phyloP scores from a whole-genome alignment of 768 basidiomycete species.

The Mycena polygramma region DNA sequence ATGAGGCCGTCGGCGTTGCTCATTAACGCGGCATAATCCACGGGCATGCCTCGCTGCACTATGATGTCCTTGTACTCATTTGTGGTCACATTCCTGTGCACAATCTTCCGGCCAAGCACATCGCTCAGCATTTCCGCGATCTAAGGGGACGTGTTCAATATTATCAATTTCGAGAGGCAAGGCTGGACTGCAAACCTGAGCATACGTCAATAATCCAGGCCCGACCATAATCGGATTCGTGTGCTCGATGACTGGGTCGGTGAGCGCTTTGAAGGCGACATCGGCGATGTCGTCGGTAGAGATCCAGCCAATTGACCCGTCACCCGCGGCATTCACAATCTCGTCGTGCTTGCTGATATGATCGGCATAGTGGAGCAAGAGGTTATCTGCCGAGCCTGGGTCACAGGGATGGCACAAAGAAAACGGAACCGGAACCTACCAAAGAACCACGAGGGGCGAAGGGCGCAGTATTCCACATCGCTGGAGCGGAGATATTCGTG shows the following conservation, averaged over 20 bases:
- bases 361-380: constrained; percentile 35
- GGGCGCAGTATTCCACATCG: constrained; percentile 49
- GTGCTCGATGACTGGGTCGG: constrained; percentile 40
- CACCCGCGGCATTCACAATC: constrained; percentile 44
- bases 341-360: constrained; percentile 39
- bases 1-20: constrained; percentile 35
- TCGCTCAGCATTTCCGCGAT: constrained; percentile 42
- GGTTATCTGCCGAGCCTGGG: constrained; percentile 44
- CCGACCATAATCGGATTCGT: constrained; percentile 48
- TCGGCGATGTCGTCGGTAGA: constrained; percentile 48
- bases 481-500: constrained; percentile 50
- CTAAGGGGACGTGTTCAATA: constrained; percentile 26
- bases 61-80: constrained; percentile 38
- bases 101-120: constrained; percentile 45
- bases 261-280: constrained; percentile 46
- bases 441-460: constrained; percentile 55
- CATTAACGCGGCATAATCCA: constrained; percentile 36
- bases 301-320: constrained; percentile 47
- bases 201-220: constrained; percentile 46
- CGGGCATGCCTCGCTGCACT: constrained; percentile 33
- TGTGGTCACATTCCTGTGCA: constrained; percentile 40
- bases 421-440: constrained; percentile 38
- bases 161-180: background rate
- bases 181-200: constrained; percentile 39
- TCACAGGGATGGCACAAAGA: background rate